Conservation (phyloP, 768 basidiomycete genomes). For the Hericium erinaceus region DNA sequence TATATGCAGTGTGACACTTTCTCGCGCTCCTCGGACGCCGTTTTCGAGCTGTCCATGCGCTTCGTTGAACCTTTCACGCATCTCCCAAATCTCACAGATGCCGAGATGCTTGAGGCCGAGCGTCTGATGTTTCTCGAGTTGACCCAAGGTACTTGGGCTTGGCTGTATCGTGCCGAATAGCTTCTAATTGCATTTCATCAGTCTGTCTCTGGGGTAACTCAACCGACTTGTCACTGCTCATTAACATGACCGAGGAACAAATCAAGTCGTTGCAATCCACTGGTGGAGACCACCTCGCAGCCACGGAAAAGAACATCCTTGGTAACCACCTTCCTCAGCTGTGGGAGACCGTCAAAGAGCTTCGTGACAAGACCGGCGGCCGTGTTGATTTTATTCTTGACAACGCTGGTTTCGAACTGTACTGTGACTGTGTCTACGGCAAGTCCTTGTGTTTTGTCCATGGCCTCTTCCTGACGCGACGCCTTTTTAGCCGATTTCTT, state of each 20-base stretch:
- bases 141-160: conserved; percentile 59
- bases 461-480: background rate
- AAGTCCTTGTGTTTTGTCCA: background rate
- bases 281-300: conserved; percentile 89
- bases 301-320: conserved; percentile 93
- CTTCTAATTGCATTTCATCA: conserved; percentile 20
- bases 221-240: conserved; percentile 88
- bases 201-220: conserved; percentile 97
- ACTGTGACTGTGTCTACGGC: conserved; percentile 82
- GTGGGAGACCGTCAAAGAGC: conserved; percentile 65
- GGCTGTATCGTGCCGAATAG: background rate
- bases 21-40: conserved; percentile 83
- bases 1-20: conserved; percentile 78
- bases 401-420: conserved; percentile 83
- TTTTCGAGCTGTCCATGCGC: conserved; percentile 88
- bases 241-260: conserved; percentile 97
- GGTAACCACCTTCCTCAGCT: conserved; percentile 70
- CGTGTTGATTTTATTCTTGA: conserved; percentile 65
- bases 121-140: conserved; percentile 86
- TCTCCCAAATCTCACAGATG: conserved; percentile 38
- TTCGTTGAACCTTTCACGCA: conserved; percentile 80
- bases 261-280: conserved; percentile 95
- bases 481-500: conserved; percentile 73
- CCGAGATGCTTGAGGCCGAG: conserved; percentile 60
- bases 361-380: conserved; percentile 27